Evolutionary conservation across 495 filamentous ascomycete species (phyloP).

Genomic region (Penicillium crystallinum): DNA sequence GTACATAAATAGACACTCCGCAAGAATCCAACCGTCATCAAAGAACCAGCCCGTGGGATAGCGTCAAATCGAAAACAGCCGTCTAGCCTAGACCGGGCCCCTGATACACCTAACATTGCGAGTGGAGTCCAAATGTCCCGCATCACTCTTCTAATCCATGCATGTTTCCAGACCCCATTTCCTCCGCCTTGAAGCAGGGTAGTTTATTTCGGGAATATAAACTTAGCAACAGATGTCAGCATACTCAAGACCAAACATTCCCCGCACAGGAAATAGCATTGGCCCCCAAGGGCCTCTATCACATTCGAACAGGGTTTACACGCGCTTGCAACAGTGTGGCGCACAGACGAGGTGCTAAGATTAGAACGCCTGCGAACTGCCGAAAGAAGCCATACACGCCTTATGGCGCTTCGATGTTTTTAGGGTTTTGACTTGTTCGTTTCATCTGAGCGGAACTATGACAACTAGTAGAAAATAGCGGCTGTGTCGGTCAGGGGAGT

Average conservation of each 20-base stretch:
- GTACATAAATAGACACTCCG: neutral
- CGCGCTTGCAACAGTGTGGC: slow-evolving; percentile 8
- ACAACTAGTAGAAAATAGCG: neutral
- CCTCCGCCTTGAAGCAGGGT: slow-evolving; percentile 1
- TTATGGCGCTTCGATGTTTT: neutral
- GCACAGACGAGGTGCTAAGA: slow-evolving; percentile 8
- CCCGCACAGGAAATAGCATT: slow-evolving; percentile 1
- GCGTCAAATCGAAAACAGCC: neutral
- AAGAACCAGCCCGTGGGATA: neutral
- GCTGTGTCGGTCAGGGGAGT: neutral
- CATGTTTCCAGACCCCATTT: neutral
- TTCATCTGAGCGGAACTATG: neutral
- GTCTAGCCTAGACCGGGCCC: neutral
- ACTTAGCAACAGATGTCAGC: slow-evolving; percentile 1
- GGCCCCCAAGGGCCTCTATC: slow-evolving; percentile 5
- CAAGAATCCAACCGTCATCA: neutral
- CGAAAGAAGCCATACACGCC: neutral
- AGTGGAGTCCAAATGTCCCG: neutral
- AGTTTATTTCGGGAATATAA: slow-evolving; percentile 7
- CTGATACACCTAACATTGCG: neutral
- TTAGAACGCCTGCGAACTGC: slow-evolving; percentile 11
- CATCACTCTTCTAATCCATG: neutral
- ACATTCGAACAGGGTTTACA: slow-evolving; percentile 10
- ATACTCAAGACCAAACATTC: neutral
- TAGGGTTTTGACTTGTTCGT: neutral